Evolutionary conservation across 768 basidiomycete genomes (phyloP).

Genomic region (Suillus spraguei): DNA sequence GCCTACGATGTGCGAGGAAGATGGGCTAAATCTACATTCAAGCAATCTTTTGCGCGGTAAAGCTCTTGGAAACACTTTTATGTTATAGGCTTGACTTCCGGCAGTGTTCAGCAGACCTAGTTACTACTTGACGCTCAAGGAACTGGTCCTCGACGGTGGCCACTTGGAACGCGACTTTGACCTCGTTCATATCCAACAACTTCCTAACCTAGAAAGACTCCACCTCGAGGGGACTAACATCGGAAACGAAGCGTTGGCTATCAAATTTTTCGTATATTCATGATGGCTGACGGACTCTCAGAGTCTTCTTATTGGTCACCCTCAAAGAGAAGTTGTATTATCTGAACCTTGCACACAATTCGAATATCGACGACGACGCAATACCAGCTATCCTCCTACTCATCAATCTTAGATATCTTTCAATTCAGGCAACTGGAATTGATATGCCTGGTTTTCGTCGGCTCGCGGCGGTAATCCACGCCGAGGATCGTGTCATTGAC

Average conservation of each 20-base stretch:
- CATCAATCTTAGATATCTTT: slow-evolving; percentile 48
- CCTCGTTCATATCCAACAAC: slow-evolving; percentile 52
- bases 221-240: slow-evolving; percentile 55
- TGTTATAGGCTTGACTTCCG: slow-evolving; percentile 9
- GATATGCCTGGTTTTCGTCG: slow-evolving; percentile 60
- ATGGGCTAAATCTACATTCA: slow-evolving; percentile 51
- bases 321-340: slow-evolving; percentile 54
- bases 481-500: slow-evolving; percentile 44
- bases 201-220: slow-evolving; percentile 51
- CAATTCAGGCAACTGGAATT: slow-evolving; percentile 55
- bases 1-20: slow-evolving; percentile 47
- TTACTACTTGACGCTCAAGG: slow-evolving; percentile 51
- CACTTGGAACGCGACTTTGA: slow-evolving; percentile 48
- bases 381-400: slow-evolving; percentile 56
- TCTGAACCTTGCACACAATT: slow-evolving; percentile 56
- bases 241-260: slow-evolving; percentile 60
- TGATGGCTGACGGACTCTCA: slow-evolving; percentile 27
- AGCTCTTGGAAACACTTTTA: slow-evolving; percentile 6
- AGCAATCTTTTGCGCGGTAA: slow-evolving; percentile 47
- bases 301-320: slow-evolving; percentile 58
- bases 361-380: slow-evolving; percentile 55
- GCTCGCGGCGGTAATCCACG: slow-evolving; percentile 40
- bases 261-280: slow-evolving; percentile 1
- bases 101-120: slow-evolving; percentile 55
- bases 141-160: slow-evolving; percentile 52